These are phyloP conservation scores for Penstemon eatonii DNA, from an alignment of 257 asterid species.

Conservation along the genomic window DNA sequence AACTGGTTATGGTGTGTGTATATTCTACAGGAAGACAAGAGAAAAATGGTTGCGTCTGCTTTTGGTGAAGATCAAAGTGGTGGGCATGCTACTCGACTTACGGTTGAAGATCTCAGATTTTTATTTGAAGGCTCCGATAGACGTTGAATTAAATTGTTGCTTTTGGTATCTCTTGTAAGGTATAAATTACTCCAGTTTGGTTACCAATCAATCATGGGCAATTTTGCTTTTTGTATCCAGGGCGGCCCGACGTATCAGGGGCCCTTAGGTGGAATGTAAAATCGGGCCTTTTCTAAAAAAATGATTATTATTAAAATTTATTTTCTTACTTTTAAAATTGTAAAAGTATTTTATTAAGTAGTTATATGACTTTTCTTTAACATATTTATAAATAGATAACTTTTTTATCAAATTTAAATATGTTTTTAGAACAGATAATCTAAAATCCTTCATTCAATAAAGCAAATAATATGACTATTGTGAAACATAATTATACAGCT, in stretches of 20 bases:
- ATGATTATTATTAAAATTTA: no score
- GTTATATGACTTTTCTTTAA: no score
- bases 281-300: no score
- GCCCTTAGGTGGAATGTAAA: no score
- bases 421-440: no score
- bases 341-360: no score
- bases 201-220: constrained; percentile 26
- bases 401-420: no score
- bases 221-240: constrained; percentile 22
- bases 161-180: neutral
- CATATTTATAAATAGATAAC: no score
- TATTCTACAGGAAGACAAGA: constrained; percentile 77
- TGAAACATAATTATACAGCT: no score
- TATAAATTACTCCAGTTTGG: constrained; percentile 14
- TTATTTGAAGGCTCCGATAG: constrained; percentile 55
- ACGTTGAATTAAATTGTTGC: constrained; percentile 22
- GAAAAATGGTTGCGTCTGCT: constrained; percentile 98
- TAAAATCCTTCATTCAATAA: no score
- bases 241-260: neutral
- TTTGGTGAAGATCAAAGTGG: constrained; percentile 93
- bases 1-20: constrained; percentile 9
- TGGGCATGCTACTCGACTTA: constrained; percentile 58
- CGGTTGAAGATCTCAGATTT: constrained; percentile 72
- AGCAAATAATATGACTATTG: no score
- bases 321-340: no score